Base-by-base conservation (phyloP, 345 rosid genomes). In the Excoecaria agallocha region DNA sequence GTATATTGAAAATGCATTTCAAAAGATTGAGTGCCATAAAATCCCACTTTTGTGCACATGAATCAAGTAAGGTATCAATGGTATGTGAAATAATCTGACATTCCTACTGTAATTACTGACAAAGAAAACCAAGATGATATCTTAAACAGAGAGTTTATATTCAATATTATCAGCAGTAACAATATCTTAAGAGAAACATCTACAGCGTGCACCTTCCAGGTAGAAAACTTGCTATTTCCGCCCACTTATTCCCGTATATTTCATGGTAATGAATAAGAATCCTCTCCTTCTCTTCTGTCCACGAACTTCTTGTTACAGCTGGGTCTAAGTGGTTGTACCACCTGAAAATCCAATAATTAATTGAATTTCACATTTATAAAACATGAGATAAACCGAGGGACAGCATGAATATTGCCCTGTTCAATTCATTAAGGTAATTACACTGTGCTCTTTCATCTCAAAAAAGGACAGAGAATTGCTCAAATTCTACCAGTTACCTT, bases 271-370 rank as follows among this genome's bases (percentile, higher is more conserved):
- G 50, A 10, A 15, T 71, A 7, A 79, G 82, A 71, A 61, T 71
- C 41, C 46, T 48, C 16, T 79, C 79, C 73, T 79, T 79, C 17
- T 66, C 74, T 66, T 75, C 58, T 13, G 82, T 75, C 82, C 82
- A 79, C 2, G 66, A 41, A 59, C 68, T 67, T 79, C 59, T 71
- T 16, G 48, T 79, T 50, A 71, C 67, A 37, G 72, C 58, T 30
- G 82, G 79, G 60, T 79, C 66, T 61, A 79, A 79, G 63, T 79
- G 82, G 64, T 79, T 79, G 39, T 57, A 37, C 82, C 82, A 79
- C 76, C 79, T 79, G 73, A 68, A 37, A 45, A 55, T 35, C 17
- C 5, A 58, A 15, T n/a, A 16, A 63, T 51, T 3, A 74, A 45
- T 30, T 30, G 30, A 30, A 30, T 50, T 52, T 39, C 35, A 39